Evolutionary conservation across 108 stramenopile genomes (phyloP).

Genomic region (Cyclotella choctawhatcheeana): DNA sequence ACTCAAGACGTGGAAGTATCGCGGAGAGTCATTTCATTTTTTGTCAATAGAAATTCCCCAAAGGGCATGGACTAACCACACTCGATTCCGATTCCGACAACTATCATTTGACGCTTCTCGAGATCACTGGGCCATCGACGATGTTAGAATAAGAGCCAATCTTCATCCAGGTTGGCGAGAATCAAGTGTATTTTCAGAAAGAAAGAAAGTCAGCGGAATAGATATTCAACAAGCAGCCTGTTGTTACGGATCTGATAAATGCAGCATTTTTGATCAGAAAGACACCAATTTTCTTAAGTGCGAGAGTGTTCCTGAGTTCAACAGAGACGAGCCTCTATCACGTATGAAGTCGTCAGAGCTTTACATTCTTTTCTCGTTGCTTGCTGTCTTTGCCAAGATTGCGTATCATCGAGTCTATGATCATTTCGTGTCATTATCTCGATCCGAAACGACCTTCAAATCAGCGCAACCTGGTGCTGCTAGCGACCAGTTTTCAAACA

Average conservation of each 20-base stretch:
- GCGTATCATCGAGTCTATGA: slow-evolving; percentile 9
- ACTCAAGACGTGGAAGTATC: slow-evolving; percentile 41
- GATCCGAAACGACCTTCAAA: neutral
- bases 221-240: slow-evolving; percentile 21
- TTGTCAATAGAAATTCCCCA: slow-evolving; percentile 34
- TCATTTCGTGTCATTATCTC: neutral
- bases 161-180: slow-evolving; percentile 22
- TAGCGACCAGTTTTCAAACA: slow-evolving; percentile 19
- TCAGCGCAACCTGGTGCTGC: neutral
- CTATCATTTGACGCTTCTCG: slow-evolving; percentile 30
- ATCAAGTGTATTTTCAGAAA: slow-evolving; percentile 24
- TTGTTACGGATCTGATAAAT: slow-evolving; percentile 36
- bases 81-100: slow-evolving; percentile 37
- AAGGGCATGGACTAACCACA: slow-evolving; percentile 31
- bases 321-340: neutral
- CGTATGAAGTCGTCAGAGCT: slow-evolving; percentile 34
- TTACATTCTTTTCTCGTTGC: slow-evolving; percentile 27
- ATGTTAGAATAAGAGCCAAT: slow-evolving; percentile 37
- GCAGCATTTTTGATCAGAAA: slow-evolving; percentile 37
- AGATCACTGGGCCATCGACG: slow-evolving; percentile 50
- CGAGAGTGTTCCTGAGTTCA: slow-evolving; percentile 14
- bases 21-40: slow-evolving; percentile 25
- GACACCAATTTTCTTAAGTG: slow-evolving; percentile 23
- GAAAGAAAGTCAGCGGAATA: neutral
- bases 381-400: slow-evolving; percentile 18